phyloP scores from a whole-genome alignment of 345 rosid species.

The Eucalyptus marginata region DNA sequence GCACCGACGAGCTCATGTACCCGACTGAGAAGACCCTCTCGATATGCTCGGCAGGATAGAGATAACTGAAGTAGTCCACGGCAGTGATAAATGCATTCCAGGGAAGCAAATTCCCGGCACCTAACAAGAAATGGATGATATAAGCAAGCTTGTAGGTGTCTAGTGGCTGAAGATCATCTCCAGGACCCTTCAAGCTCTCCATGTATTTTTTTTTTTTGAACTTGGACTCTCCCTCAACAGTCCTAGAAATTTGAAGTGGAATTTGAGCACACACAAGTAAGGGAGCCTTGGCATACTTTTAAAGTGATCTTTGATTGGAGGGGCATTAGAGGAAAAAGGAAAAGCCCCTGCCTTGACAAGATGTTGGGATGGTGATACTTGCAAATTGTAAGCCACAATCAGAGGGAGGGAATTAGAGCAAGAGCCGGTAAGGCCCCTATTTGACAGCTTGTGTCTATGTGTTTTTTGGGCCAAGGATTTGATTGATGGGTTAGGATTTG shows the following conservation, averaged over 20 bases:
- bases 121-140: constrained; percentile 76
- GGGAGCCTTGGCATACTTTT: neutral
- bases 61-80: constrained; percentile 64
- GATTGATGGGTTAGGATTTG: constrained; percentile 48
- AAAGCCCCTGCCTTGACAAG: neutral
- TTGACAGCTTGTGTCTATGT: neutral
- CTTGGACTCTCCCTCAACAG: neutral
- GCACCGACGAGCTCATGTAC: constrained; percentile 75
- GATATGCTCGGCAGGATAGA: constrained; percentile 60
- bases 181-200: neutral
- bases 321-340: neutral
- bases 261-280: neutral
- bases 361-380: neutral
- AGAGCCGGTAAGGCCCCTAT: neutral
- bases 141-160: constrained; percentile 68
- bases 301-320: neutral
- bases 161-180: constrained; percentile 5
- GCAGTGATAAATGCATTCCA: constrained; percentile 96
- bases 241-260: neutral
- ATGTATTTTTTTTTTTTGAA: neutral
- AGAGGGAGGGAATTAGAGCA: neutral
- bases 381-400: neutral
- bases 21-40: constrained; percentile 86
- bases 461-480: constrained; percentile 6
- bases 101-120: constrained; percentile 90